Percentiles rank a stretch among this genome's conserved stretches.
Evolutionary conservation across 495 filamentous ascomycete species (phyloP).

Genomic region (Usnea hakonensis): DNA sequence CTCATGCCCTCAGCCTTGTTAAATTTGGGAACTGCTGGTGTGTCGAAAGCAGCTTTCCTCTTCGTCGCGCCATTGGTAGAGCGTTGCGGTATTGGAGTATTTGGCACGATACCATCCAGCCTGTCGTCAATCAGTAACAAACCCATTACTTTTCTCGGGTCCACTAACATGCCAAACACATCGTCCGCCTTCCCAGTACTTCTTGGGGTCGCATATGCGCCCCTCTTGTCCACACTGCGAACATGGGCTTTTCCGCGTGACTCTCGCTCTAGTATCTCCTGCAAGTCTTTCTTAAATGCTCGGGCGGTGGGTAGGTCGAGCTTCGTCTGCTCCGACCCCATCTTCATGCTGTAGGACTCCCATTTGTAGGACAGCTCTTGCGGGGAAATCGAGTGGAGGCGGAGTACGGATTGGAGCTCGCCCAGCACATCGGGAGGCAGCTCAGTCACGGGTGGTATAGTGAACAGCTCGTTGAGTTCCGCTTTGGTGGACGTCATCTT

Average conservation of each 20-base stretch:
- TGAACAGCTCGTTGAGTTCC: conserved; percentile 67
- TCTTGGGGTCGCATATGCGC: conserved; percentile 56
- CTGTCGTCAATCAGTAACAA: conserved; percentile 33
- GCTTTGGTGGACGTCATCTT: conserved; percentile 45
- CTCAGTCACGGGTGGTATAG: conserved; percentile 42
- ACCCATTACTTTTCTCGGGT: not conserved
- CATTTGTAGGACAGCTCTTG: conserved; percentile 95
- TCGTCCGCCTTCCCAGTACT: conserved; percentile 49
- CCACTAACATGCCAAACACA: conserved; percentile 73
- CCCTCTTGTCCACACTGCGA: conserved; percentile 55
- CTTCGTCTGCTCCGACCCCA: conserved; percentile 67
- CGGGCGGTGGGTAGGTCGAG: conserved; percentile 59
- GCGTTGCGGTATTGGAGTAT: conserved; percentile 51
- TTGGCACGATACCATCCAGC: conserved; percentile 70
- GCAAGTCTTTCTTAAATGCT: conserved; percentile 76
- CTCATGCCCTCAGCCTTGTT: conserved; percentile 37
- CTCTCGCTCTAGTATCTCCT: conserved; percentile 73
- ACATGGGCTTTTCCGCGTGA: conserved; percentile 50
- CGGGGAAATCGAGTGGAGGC: conserved; percentile 62
- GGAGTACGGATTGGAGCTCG: conserved; percentile 78
- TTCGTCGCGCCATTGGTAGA: conserved; percentile 44
- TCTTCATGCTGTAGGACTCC: conserved; percentile 94
- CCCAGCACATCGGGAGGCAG: conserved; percentile 63
- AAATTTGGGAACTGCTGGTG: conserved; percentile 47
- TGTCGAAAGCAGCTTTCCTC: conserved; percentile 53